Conservation (phyloP, 108 stramenopile genomes). For the Cyclotella distinguenda region DNA sequence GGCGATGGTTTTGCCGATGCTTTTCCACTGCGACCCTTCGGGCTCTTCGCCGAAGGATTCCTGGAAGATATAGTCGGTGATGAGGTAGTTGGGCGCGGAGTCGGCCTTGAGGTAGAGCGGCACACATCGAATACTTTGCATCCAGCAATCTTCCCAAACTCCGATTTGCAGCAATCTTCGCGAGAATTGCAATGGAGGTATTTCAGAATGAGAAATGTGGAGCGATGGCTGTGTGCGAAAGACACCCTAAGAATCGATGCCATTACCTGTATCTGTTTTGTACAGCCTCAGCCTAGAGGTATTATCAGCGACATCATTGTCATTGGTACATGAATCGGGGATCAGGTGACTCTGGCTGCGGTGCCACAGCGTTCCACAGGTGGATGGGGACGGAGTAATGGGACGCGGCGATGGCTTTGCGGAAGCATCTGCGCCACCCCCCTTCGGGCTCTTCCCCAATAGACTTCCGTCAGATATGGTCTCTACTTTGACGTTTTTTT, state of each 20-base stretch:
- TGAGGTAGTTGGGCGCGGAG: too few species aligned
- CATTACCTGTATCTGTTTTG: constrained; percentile 2
- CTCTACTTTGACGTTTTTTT: too few species aligned
- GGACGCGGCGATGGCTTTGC: not conserved
- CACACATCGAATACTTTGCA: too few species aligned
- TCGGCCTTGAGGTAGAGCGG: not conserved
- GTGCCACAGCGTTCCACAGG: not conserved
- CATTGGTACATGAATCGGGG: constrained; percentile 4
- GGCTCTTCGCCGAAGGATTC: too few species aligned
- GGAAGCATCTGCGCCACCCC: not conserved
- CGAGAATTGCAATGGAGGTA: not conserved
- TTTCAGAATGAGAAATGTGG: too few species aligned
- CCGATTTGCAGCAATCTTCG: constrained; percentile 6
- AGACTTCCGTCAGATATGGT: too few species aligned
- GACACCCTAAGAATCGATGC: not conserved
- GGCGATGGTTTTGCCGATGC: not conserved
- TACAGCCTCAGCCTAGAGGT: constrained; percentile 4
- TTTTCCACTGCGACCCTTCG: too few species aligned
- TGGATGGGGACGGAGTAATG: not conserved
- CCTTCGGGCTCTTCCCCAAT: too few species aligned
- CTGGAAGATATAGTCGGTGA: too few species aligned
- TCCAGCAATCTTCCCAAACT: constrained; percentile 10
- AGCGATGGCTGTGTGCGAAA: not conserved
- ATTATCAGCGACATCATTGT: not conserved
- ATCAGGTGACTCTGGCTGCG: not conserved